phyloP scores from a whole-genome alignment of 345 rosid species.

The Citrus trifoliata region DNA sequence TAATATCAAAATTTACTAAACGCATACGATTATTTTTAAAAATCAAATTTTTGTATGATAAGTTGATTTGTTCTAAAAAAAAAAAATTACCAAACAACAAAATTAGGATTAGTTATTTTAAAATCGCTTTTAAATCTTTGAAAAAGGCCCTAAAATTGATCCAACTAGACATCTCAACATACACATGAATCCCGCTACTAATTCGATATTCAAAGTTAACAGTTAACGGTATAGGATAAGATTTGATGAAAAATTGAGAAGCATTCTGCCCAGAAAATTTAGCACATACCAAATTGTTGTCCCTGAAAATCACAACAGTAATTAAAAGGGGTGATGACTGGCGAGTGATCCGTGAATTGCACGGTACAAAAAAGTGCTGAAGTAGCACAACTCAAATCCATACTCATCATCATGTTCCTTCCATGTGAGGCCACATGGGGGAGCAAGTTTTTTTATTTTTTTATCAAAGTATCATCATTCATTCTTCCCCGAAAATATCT shows the following conservation, averaged over 20 bases:
- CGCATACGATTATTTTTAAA: too few species aligned
- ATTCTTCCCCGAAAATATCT: not conserved
- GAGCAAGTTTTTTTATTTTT: not conserved
- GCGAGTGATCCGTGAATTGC: too few species aligned
- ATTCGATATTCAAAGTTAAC: not conserved
- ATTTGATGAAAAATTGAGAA: not conserved
- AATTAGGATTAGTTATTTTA: too few species aligned
- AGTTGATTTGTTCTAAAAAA: too few species aligned
- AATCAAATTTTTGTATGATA: too few species aligned
- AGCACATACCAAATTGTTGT: not conserved
- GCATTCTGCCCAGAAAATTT: not conserved
- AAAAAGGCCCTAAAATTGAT: not conserved
- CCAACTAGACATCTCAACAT: not conserved
- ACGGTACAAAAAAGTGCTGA: not conserved
- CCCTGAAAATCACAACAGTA: not conserved
- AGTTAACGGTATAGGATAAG: not conserved
- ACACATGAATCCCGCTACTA: too few species aligned
- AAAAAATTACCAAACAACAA: too few species aligned
- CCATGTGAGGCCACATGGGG: conserved; percentile 25
- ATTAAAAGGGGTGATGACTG: not conserved
- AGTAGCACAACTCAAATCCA: not conserved
- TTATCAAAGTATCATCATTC: not conserved
- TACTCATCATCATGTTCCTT: conserved; percentile 4
- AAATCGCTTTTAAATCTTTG: too few species aligned
- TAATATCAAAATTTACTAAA: too few species aligned